Base-by-base conservation (phyloP, 768 basidiomycete species). In the Rhodotorula kratochvilovae region DNA sequence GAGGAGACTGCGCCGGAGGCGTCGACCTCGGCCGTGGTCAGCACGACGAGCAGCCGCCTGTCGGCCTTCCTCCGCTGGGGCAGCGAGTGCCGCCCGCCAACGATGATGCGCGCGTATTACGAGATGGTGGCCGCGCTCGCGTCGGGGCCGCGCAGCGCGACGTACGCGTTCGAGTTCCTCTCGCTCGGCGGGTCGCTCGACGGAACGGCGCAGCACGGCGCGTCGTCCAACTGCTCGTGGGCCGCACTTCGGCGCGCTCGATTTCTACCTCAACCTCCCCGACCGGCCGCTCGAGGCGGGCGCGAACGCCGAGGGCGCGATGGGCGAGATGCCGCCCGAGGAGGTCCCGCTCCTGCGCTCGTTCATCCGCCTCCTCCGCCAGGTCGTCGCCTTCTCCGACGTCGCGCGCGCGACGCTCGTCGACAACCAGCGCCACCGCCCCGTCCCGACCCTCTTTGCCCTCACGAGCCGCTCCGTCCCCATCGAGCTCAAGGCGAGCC, bases 41-140 rank as follows among this genome's bases (percentile, higher is more conserved):
- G 64, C 63, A 61, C 68, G 57, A 55, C 46, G 56, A 68, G 61
- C 85, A 35, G 87, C 3, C 85, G 87, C 68, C 82, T 91, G 0
- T 86, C 87, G 2, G 84, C 87, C 3, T 94, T 95, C 79, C 81
- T 95, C 59, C 90, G 91, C 68, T 95, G 92, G 92, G 90, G 90
- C 1, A 90, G 90, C 1, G 87, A 91, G 66, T 83, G 85, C 10
- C 85, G 88, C 69, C 90, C 91, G 70, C 77, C 85, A 12, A 85
- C 85, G 2, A 88, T 91, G 86, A 84, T 88, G 51, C 87, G 87
- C 74, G 90, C 90, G 0, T 80, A 92, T 62, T 92, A 91, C 78
- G 90, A 94, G 76, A 94, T 94, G 93, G 82, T 96, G 42, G 83
- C 86, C 15, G 91, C 93, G 31, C 83, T 94, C 36, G 85, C 91